Evolutionary conservation across 1,284 basidiomycete genomes (phyloP).

Genomic region (Xanthoconium separans): DNA sequence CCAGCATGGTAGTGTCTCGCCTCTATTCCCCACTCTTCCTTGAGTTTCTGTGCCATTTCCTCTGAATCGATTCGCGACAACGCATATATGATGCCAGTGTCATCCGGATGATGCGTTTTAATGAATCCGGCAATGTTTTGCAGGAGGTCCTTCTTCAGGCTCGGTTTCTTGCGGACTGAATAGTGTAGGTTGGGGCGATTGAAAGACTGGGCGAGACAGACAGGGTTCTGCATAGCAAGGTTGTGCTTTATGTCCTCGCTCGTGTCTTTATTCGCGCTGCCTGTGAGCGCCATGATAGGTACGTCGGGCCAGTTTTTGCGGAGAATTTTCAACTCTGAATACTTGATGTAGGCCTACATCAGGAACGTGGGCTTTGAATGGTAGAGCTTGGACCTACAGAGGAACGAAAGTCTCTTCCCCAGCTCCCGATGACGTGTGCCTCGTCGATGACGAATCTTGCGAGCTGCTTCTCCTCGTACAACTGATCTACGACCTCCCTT

Average conservation of each 20-base stretch:
- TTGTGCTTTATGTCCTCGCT: conserved; percentile 77
- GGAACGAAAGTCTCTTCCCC: conserved; percentile 83
- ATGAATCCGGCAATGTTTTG: conserved; percentile 78
- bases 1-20: conserved; percentile 89
- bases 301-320: conserved; percentile 73
- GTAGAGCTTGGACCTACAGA: conserved; percentile 49
- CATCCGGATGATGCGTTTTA: conserved; percentile 49
- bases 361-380: conserved; percentile 1
- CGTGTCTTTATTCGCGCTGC: conserved; percentile 83
- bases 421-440: conserved; percentile 88
- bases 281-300: conserved; percentile 96
- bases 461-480: conserved; percentile 60
- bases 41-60: conserved; percentile 69
- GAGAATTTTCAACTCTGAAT: conserved; percentile 66
- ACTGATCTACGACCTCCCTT: conserved; percentile 51
- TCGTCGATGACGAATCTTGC: conserved; percentile 96
- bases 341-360: conserved; percentile 45
- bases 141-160: conserved; percentile 50
- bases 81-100: conserved; percentile 91
- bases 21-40: conserved; percentile 52
- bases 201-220: conserved; percentile 79
- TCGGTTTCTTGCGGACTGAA: conserved; percentile 59
- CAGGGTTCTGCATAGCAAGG: conserved; percentile 63
- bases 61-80: conserved; percentile 75
- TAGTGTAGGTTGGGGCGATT: conserved; percentile 92